Evolutionary conservation across 2,329 filamentous ascomycete species (phyloP).

Genomic region (Epichloe hybrida): DNA sequence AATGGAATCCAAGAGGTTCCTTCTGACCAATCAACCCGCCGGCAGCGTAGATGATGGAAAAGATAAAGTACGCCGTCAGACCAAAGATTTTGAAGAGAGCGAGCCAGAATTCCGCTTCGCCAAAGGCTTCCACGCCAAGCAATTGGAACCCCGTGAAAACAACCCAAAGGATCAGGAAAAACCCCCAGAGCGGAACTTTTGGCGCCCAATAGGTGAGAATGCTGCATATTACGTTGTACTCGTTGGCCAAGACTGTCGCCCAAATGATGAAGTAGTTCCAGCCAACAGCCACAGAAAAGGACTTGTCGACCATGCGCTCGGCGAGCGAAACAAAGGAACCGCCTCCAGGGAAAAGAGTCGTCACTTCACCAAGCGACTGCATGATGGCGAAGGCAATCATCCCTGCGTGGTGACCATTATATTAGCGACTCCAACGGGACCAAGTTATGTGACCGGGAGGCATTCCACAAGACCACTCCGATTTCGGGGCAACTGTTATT

Average conservation of each 20-base stretch:
- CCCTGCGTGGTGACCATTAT: conserved; percentile 12
- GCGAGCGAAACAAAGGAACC: conserved; percentile 60
- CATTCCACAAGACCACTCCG: not conserved
- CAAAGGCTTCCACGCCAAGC: conserved; percentile 59
- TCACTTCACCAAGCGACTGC: conserved; percentile 63
- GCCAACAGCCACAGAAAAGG: conserved; percentile 53
- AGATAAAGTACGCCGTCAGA: conserved; percentile 58
- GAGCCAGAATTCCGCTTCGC: conserved; percentile 71
- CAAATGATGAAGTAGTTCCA: conserved; percentile 63
- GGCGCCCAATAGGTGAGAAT: conserved; percentile 55
- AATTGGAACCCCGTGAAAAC: conserved; percentile 56
- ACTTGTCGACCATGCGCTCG: conserved; percentile 57
- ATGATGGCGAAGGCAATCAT: conserved; percentile 55
- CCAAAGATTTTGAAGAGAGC: conserved; percentile 58
- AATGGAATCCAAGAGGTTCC: conserved; percentile 51
- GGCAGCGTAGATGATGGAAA: conserved; percentile 57
- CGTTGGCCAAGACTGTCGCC: conserved; percentile 52
- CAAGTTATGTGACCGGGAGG: not conserved
- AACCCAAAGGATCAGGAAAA: conserved; percentile 67
- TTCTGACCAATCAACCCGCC: conserved; percentile 48
- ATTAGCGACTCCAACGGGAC: not conserved
- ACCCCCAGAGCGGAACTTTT: conserved; percentile 47
- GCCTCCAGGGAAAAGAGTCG: conserved; percentile 57
- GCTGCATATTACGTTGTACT: conserved; percentile 56
- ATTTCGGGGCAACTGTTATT: not conserved